phyloP scores from a whole-genome alignment of 225 moss, liverwort and hornwort species.

The Pseudisothecium myosuroides region DNA sequence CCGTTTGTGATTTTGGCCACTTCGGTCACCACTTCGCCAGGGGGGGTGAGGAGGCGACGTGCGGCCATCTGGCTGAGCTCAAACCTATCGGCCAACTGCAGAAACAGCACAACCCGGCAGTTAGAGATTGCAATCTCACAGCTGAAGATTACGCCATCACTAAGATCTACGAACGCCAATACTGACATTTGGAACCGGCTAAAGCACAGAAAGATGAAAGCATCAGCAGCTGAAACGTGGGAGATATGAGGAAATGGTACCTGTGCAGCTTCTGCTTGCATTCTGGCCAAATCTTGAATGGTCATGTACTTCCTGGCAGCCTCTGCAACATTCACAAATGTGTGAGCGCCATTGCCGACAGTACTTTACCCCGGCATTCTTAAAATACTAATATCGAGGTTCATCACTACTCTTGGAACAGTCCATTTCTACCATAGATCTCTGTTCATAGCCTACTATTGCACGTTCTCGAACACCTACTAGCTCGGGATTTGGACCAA shows the following conservation, averaged over 20 bases:
- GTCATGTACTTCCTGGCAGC: slow-evolving; percentile 49
- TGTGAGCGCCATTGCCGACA: neutral
- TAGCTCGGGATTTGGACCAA: neutral
- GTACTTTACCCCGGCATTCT: too few relatives aligned
- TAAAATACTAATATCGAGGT: neutral
- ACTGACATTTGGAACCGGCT: neutral
- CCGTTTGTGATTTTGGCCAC: neutral
- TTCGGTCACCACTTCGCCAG: neutral
- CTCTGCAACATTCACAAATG: slow-evolving; percentile 4
- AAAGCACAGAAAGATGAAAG: neutral
- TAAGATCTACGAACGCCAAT: neutral
- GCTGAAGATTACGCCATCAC: neutral
- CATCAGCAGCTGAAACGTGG: neutral
- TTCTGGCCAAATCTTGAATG: slow-evolving; percentile 30
- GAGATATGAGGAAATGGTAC: neutral
- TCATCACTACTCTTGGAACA: neutral
- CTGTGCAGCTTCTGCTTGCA: slow-evolving; percentile 29
- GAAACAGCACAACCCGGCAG: neutral
- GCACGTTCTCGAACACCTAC: neutral
- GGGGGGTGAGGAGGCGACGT: slow-evolving; percentile 28
- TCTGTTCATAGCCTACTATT: too few relatives aligned
- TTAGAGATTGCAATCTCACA: neutral
- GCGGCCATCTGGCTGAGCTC: slow-evolving; percentile 13
- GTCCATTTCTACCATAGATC: neutral
- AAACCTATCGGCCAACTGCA: slow-evolving; percentile 25